Conservation (phyloP, 2,329 filamentous ascomycete genomes). For the Penicillium hesseltinei region DNA sequence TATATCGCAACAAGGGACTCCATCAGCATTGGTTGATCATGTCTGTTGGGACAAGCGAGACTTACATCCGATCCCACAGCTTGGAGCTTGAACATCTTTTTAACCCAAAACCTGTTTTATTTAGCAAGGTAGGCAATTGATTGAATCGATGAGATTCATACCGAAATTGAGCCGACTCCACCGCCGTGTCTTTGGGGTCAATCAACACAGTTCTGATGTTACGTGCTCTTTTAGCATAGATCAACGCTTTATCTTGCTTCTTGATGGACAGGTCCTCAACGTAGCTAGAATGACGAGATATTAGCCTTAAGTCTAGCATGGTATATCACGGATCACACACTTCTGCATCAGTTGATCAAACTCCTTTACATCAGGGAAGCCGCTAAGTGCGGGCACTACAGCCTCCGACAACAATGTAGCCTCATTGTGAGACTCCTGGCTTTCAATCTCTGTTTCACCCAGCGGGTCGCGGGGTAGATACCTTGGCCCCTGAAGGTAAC, state of each 20-base stretch:
- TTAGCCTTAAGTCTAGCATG: background rate
- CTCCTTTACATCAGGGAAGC: constrained; percentile 47
- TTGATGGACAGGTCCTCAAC: constrained; percentile 51
- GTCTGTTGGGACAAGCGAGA: background rate
- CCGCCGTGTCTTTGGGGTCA: constrained; percentile 51
- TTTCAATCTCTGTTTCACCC: constrained; percentile 42
- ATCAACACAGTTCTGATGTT: constrained; percentile 49
- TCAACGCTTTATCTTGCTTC: constrained; percentile 53
- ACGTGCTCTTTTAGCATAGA: constrained; percentile 47
- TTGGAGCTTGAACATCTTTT: constrained; percentile 53
- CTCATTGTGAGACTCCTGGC: constrained; percentile 46
- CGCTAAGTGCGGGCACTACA: constrained; percentile 43
- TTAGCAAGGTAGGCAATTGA: constrained; percentile 1
- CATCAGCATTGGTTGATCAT: background rate
- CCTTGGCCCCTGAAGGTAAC: constrained; percentile 34
- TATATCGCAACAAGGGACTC: background rate
- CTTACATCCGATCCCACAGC: constrained; percentile 43
- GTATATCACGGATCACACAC: constrained; percentile 26
- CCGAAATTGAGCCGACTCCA: constrained; percentile 53
- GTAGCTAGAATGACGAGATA: constrained; percentile 37
- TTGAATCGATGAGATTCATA: constrained; percentile 23
- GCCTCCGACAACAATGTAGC: constrained; percentile 46
- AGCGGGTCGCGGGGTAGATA: constrained; percentile 38
- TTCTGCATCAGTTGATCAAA: constrained; percentile 48
- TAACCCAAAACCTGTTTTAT: constrained; percentile 49